Evolutionary conservation across 495 filamentous ascomycete genomes (phyloP).

Genomic region (Neurospora sp.): DNA sequence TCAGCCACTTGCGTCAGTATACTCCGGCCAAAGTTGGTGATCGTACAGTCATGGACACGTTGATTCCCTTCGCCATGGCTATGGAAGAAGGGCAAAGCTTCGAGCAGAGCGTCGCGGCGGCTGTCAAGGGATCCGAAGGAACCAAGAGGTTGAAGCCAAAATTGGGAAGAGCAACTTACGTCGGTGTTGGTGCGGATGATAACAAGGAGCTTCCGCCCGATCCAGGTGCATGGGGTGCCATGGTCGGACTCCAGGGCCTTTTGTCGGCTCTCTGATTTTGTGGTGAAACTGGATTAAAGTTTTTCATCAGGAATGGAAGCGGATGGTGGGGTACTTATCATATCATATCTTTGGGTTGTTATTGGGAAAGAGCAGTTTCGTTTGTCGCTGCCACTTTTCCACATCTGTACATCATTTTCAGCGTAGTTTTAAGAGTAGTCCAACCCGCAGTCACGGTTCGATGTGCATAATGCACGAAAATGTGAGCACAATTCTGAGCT

Average conservation of each 20-base stretch:
- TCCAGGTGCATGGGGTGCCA: constrained; percentile 52
- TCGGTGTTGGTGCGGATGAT: constrained; percentile 35
- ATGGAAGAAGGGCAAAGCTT: constrained; percentile 34
- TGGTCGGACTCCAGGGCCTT: constrained; percentile 47
- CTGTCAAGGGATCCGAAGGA: constrained; percentile 42
- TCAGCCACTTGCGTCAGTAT: constrained; percentile 37
- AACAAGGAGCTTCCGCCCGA: constrained; percentile 43
- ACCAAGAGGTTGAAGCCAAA: constrained; percentile 45
- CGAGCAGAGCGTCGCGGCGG: constrained; percentile 40
- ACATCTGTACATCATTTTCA: neutral
- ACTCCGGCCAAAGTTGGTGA: constrained; percentile 40
- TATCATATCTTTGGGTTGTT: neutral
- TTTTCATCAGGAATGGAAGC: neutral
- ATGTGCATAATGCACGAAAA: neutral
- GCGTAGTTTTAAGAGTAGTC: neutral
- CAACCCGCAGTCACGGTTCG: neutral
- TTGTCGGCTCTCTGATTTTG: constrained; percentile 4
- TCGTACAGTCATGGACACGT: constrained; percentile 46
- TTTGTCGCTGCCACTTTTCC: neutral
- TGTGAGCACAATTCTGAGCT: neutral
- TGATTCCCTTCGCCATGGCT: constrained; percentile 47
- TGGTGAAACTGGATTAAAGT: neutral
- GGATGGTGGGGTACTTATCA: neutral
- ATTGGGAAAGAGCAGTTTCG: neutral
- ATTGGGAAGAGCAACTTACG: constrained; percentile 51